A percentile compares a stretch with the other conserved stretches of the same genome.
Evolutionary conservation across 352 stramenopile species (phyloP).

Genomic region (Phytophthora pini): DNA sequence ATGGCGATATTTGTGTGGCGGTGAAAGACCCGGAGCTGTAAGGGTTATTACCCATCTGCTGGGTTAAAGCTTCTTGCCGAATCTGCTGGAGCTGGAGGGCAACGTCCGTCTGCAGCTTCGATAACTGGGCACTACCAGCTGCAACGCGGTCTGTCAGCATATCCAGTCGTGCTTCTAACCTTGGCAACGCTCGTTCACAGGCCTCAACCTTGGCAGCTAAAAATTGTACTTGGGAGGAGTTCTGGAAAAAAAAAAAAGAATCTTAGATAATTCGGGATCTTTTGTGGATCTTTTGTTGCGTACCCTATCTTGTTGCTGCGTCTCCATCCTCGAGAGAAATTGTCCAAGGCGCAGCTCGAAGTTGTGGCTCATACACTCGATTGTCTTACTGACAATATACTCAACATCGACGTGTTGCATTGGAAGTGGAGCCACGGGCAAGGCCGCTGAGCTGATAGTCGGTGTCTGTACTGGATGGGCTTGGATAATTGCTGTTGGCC

Average conservation of each 20-base stretch:
- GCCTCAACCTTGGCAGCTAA: constrained; percentile 64
- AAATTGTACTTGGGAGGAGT: constrained; percentile 57
- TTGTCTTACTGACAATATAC: constrained; percentile 69
- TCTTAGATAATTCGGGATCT: constrained; percentile 5
- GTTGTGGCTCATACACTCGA: constrained; percentile 73
- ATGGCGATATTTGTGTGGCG: constrained; percentile 15
- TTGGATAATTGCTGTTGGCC: constrained; percentile 17
- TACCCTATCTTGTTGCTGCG: constrained; percentile 65
- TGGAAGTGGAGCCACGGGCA: constrained; percentile 16
- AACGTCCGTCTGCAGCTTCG: constrained; percentile 52
- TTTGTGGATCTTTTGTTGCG: too few species aligned
- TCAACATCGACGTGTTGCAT: constrained; percentile 61
- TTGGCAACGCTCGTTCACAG: constrained; percentile 66
- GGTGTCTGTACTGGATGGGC: constrained; percentile 10
- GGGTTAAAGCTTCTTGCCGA: constrained; percentile 37
- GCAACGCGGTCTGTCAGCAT: constrained; percentile 65
- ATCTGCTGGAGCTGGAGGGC: constrained; percentile 42
- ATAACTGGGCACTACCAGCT: constrained; percentile 43
- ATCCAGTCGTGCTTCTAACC: constrained; percentile 65
- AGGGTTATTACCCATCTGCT: constrained; percentile 18
- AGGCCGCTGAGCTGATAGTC: constrained; percentile 7
- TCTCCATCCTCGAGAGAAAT: constrained; percentile 64
- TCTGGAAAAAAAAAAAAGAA: constrained; percentile 26
- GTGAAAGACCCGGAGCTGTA: constrained; percentile 20
- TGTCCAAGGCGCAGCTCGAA: constrained; percentile 66